Conservation (phyloP, 495 filamentous ascomycete genomes). For the Schizothecium vesticola region DNA sequence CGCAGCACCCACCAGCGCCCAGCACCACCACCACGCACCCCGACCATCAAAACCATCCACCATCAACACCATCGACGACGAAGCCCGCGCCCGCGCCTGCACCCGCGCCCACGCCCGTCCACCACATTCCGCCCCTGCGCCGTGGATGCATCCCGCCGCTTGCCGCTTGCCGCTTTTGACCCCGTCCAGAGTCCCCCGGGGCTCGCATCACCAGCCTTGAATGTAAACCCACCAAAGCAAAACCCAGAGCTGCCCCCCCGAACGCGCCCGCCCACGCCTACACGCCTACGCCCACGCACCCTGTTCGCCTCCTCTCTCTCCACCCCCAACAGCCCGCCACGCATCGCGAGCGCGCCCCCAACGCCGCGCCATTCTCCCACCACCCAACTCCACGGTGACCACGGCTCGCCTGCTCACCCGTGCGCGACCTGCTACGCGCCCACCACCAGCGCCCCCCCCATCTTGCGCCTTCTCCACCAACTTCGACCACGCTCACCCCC, state of each 20-base stretch:
- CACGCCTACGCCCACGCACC: constrained; percentile 14
- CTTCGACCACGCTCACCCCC: constrained; percentile 10
- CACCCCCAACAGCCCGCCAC: constrained; percentile 30
- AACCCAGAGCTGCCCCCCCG: neutral
- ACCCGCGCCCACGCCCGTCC: neutral
- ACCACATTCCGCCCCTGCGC: constrained; percentile 5
- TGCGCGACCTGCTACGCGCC: neutral
- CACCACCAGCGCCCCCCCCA: neutral
- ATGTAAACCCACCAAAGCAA: constrained; percentile 22
- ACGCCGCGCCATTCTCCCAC: constrained; percentile 19
- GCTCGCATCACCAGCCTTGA: constrained; percentile 19
- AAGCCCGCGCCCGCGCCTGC: too few species aligned
- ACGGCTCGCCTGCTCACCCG: neutral
- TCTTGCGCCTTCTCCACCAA: neutral
- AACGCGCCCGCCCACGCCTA: neutral
- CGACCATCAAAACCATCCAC: neutral
- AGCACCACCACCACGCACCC: neutral
- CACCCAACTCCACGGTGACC: constrained; percentile 19
- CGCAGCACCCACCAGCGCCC: too few species aligned
- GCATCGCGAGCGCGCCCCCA: constrained; percentile 28
- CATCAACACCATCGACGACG: neutral
- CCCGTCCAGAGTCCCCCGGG: constrained; percentile 18
- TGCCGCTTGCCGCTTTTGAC: constrained; percentile 7
- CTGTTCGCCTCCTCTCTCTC: constrained; percentile 21
- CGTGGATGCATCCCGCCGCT: constrained; percentile 5